Evolutionary conservation across 1,139 yeast species (phyloP), one percentile per base, ranked within the genome.

Genomic region (Protomyces inundatus): DNA sequence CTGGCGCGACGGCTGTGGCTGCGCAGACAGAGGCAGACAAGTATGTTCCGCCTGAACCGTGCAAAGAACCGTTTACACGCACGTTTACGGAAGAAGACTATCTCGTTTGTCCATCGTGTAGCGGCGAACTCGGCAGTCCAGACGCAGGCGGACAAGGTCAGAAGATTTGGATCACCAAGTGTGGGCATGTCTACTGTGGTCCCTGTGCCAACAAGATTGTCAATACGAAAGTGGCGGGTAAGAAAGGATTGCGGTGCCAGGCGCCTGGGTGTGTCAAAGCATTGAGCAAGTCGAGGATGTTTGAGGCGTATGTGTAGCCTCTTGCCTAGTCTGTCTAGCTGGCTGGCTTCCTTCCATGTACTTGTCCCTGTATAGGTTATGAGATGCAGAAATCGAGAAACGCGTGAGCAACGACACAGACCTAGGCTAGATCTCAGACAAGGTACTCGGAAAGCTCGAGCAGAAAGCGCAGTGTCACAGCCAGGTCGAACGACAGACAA

Each of bases 161-260:
- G 14, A 55, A 46, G 32, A 54, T 65, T 23, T 65, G 55, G 55
- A 40, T 65, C 34, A 59, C 64, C 14, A 65, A 53, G 58, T 65
- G 66, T 33, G 67, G 66, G 16, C 66, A 65, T 57, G 66, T 64
- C 52, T 65, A 64, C 46, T 65, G 66, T 39, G 66, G 66, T n/a
- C 33, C 34, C 9, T 65, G 66, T 57, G 66, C 60, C 9, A 12
- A 5, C 10, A 34, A 36, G 50, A 55, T 63, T 48, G 34, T 42
- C 30, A 16, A n/a, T 3, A 32, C 62, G 5, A 42, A 42, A 9
- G n/a, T 14, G 5, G 55, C 56, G 4, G 52, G 40, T 40, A 51
- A 34, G 12, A 39, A 58, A n/a, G 62, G 62, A 30, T 32, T 39
- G 6, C 42, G 40, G n/a, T 58, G 62, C 34, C 36, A 34, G 30